Conservation (phyloP, 192 early-diverging fungal species). For the Chytriomyces sp. region DNA sequence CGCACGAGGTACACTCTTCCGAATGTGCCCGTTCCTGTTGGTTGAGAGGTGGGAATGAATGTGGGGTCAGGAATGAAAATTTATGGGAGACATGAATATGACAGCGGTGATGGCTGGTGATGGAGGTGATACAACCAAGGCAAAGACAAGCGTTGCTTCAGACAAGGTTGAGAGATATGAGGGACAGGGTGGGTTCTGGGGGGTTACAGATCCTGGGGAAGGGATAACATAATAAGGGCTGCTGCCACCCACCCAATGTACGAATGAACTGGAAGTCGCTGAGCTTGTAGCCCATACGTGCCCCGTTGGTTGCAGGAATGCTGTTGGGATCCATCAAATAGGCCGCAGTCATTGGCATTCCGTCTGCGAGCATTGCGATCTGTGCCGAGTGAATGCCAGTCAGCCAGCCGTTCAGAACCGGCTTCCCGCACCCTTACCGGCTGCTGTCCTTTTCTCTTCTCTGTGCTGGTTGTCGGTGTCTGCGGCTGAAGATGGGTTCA, state of each 20-base stretch:
- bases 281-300: conserved; percentile 48
- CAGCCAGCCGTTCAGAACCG: not conserved
- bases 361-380: conserved; percentile 14
- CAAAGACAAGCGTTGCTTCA: too few relatives aligned
- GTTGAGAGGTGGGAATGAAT: not conserved
- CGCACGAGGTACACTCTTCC: conserved; percentile 91
- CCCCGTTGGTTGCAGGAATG: conserved; percentile 49
- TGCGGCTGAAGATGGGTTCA: not conserved
- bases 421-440: not conserved
- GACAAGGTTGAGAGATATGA: too few relatives aligned
- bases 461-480: not conserved
- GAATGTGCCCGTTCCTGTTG: conserved; percentile 92
- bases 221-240: not conserved
- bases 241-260: conserved; percentile 49
- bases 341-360: conserved; percentile 17
- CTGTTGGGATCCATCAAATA: conserved; percentile 10
- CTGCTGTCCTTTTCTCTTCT: not conserved
- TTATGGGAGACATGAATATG: not conserved
- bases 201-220: too few relatives aligned
- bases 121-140: not conserved
- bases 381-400: not conserved
- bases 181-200: too few relatives aligned
- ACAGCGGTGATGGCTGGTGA: not conserved
- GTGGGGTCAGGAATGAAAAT: not conserved
- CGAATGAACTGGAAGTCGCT: conserved; percentile 56